These are phyloP conservation scores for Fraxinus sp. DNA, from an alignment of 305 asterid genomes.

Conservation along the genomic window DNA sequence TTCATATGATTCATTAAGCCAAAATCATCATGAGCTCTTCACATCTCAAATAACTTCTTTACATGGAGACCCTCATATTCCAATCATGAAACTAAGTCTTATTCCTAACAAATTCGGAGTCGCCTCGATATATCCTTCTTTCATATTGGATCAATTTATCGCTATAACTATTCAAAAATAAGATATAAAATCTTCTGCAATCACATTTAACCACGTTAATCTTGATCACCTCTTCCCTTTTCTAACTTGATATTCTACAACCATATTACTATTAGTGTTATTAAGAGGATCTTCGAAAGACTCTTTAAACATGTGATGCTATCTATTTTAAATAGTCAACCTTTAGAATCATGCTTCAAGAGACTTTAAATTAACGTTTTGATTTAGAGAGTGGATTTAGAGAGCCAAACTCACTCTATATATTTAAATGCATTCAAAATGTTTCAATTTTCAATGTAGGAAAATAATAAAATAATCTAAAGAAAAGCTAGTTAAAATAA, in stretches of 20 bases:
- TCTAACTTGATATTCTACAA: not conserved
- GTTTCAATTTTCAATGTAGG: too few relatives aligned
- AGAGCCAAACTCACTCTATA: too few relatives aligned
- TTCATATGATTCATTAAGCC: not conserved
- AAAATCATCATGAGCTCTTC: not conserved
- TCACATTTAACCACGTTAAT: not conserved
- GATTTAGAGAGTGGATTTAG: too few relatives aligned
- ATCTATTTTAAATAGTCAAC: too few relatives aligned
- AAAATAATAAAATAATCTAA: too few relatives aligned
- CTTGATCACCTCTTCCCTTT: not conserved
- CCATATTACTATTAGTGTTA: not conserved
- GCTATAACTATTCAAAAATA: not conserved
- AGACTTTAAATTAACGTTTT: too few relatives aligned
- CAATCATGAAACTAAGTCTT: not conserved
- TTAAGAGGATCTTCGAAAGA: too few relatives aligned
- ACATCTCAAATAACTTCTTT: not conserved
- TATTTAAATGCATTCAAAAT: too few relatives aligned
- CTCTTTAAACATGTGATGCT: too few relatives aligned
- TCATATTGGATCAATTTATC: not conserved
- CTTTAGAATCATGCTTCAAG: too few relatives aligned
- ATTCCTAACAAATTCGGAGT: not conserved
- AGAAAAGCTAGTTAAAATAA: too few relatives aligned
- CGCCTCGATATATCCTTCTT: not conserved
- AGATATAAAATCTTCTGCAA: not conserved
- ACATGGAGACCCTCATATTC: not conserved